A percentile compares a stretch with the other conserved stretches of the same genome.
These are phyloP conservation scores for Paraphoma chrysanthemicola DNA, from an alignment of 2,329 filamentous ascomycete species.

Conservation along the genomic window DNA sequence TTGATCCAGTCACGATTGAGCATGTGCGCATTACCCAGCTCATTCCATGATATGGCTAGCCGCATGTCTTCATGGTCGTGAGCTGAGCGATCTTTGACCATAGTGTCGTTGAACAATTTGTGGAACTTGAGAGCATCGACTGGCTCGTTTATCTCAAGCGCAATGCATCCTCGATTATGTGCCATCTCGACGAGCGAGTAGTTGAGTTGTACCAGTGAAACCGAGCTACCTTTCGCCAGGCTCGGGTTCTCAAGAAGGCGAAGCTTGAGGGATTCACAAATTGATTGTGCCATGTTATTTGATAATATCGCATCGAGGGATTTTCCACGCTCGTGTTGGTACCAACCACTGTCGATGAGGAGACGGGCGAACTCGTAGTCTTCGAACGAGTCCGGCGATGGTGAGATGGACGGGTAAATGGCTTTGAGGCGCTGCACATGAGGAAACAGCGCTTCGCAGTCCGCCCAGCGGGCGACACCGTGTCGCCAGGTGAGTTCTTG, in stretches of 20 bases:
- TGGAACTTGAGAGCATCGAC: conserved; percentile 12
- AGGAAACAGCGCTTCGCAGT: conserved; percentile 17
- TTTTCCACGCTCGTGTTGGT: not conserved
- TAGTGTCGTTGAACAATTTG: conserved; percentile 16
- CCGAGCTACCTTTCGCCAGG: conserved; percentile 14
- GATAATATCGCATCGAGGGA: not conserved
- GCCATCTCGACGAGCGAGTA: conserved; percentile 13
- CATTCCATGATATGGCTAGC: conserved; percentile 23
- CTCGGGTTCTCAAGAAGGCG: not conserved
- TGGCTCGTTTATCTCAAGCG: conserved; percentile 19
- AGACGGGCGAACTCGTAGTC: conserved; percentile 8
- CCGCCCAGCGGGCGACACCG: conserved; percentile 10
- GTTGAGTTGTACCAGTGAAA: conserved; percentile 1
- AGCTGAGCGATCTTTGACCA: conserved; percentile 5
- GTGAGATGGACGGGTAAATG: not conserved
- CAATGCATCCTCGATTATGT: conserved; percentile 19
- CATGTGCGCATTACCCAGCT: conserved; percentile 23
- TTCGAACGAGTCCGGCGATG: not conserved
- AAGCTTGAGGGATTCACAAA: not conserved
- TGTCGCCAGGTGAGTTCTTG: conserved; percentile 19
- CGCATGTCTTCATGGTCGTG: conserved; percentile 4
- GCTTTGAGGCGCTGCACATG: conserved; percentile 13
- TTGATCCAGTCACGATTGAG: conserved; percentile 15
- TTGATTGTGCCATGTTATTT: not conserved
- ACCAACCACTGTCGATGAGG: conserved; percentile 4